Conservation (phyloP, 2,329 filamentous ascomycete species). For the Kalmusia sp. region DNA sequence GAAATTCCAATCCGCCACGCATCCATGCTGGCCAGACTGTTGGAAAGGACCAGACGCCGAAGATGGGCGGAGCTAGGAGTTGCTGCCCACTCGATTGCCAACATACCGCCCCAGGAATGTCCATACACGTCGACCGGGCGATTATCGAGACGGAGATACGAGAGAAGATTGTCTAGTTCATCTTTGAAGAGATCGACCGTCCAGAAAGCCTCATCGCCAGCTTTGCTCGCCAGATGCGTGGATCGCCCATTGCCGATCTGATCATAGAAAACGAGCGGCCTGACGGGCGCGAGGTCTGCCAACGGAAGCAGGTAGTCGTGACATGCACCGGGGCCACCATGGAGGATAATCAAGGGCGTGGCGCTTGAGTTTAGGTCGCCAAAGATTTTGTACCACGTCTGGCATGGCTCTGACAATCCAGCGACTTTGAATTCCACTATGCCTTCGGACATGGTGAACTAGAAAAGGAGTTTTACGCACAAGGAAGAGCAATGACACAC, state of each 20-base stretch:
- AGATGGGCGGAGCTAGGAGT: too few relatives aligned
- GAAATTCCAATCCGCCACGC: conserved; percentile 24
- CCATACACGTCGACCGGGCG: conserved; percentile 58
- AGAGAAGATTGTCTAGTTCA: conserved; percentile 61
- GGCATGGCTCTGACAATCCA: too few relatives aligned
- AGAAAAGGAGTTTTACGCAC: too few relatives aligned
- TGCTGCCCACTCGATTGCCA: conserved; percentile 54
- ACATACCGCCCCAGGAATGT: conserved; percentile 63
- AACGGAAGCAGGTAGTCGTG: conserved; percentile 45
- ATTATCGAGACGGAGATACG: conserved; percentile 41
- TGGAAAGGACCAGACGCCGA: conserved; percentile 46
- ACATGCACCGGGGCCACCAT: conserved; percentile 49
- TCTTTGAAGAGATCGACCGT: conserved; percentile 54
- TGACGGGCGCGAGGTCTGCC: conserved; percentile 43
- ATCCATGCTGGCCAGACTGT: conserved; percentile 19
- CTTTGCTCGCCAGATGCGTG: conserved; percentile 57
- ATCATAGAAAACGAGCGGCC: conserved; percentile 62
- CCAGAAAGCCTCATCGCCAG: conserved; percentile 58
- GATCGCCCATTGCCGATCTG: conserved; percentile 60
- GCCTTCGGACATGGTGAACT: too few relatives aligned
- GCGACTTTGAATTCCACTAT: too few relatives aligned
- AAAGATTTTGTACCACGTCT: conserved; percentile 46
- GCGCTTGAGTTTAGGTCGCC: conserved; percentile 24
- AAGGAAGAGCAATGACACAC: too few relatives aligned
- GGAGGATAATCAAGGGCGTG: conserved; percentile 33